These are phyloP conservation scores for Cenchrus purpureus DNA, from an alignment of 176 grass and related monocot species.

Conservation along the genomic window DNA sequence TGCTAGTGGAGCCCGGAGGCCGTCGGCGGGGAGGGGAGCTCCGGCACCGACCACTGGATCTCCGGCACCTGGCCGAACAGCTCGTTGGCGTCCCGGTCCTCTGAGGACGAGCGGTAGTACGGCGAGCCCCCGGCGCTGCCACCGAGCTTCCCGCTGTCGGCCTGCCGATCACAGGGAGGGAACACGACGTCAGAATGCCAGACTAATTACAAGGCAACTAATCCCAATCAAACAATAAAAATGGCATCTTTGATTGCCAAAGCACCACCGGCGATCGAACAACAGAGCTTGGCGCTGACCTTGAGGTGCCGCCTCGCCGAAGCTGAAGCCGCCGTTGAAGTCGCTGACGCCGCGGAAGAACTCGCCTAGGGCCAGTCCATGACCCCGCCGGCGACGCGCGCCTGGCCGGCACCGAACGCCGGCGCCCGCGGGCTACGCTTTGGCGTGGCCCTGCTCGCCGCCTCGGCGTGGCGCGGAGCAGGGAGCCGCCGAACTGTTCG, in stretches of 20 bases:
- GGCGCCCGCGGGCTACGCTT: conserved; percentile 46
- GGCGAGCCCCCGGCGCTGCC: conserved; percentile 72
- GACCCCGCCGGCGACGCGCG: conserved; percentile 37
- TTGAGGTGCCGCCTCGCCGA: conserved; percentile 66
- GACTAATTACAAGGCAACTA: background rate
- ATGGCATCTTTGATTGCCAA: background rate
- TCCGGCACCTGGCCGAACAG: conserved; percentile 67
- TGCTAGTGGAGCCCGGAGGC: conserved; percentile 64
- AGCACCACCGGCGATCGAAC: background rate
- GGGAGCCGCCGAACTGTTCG: conserved; percentile 45
- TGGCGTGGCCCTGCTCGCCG: conserved; percentile 3
- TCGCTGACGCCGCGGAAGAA: conserved; percentile 69
- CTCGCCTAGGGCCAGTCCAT: conserved; percentile 81
- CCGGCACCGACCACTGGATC: conserved; percentile 61
- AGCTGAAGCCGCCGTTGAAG: conserved; percentile 59
- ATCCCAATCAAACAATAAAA: background rate
- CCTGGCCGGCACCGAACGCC: conserved; percentile 28
- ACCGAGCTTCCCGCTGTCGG: conserved; percentile 75
- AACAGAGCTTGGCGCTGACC: conserved; percentile 35
- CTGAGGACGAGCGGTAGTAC: conserved; percentile 49
- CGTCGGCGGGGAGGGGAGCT: conserved; percentile 60
- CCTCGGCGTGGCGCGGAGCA: background rate
- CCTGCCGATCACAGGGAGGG: conserved; percentile 28
- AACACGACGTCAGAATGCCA: background rate
- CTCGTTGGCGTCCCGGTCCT: conserved; percentile 51